Evolutionary conservation across 2,329 filamentous ascomycete species (phyloP).

Genomic region (Aspergillus sojae): DNA sequence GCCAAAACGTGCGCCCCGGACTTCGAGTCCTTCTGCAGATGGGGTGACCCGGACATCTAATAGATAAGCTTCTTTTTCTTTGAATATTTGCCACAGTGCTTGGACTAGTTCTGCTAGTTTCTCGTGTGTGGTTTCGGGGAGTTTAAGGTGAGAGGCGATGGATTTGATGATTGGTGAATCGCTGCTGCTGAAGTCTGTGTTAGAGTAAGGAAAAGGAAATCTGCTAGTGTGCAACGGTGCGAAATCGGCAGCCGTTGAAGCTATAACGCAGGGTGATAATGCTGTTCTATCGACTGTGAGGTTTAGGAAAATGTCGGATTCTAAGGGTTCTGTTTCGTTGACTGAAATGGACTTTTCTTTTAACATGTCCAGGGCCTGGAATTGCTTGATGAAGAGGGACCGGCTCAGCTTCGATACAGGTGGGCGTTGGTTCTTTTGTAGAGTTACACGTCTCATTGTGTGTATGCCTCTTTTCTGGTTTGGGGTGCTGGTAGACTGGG

Average conservation of each 20-base stretch:
- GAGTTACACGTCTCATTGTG: conserved; percentile 42
- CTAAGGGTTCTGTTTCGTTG: conserved; percentile 37
- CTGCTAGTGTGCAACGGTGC: conserved; percentile 50
- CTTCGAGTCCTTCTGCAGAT: conserved; percentile 48
- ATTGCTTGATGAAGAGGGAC: conserved; percentile 58
- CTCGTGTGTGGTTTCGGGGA: conserved; percentile 50
- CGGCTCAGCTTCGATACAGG: conserved; percentile 46
- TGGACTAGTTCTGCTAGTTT: conserved; percentile 55
- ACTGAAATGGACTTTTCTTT: conserved; percentile 53
- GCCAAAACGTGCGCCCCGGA: conserved; percentile 60
- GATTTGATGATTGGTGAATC: conserved; percentile 44
- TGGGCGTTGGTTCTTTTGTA: neutral
- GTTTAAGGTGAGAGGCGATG: conserved; percentile 54
- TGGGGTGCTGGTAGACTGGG: conserved; percentile 21
- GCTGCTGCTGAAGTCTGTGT: conserved; percentile 47
- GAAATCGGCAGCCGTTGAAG: conserved; percentile 55
- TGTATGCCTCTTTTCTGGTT: conserved; percentile 56
- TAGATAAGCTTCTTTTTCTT: conserved; percentile 66
- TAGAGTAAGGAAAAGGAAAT: conserved; percentile 65
- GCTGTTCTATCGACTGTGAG: conserved; percentile 67
- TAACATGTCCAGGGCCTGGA: conserved; percentile 60
- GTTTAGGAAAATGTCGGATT: conserved; percentile 57
- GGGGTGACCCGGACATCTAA: conserved; percentile 56
- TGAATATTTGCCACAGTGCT: conserved; percentile 62
- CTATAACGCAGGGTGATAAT: conserved; percentile 65